Conservation (phyloP, 306 rosid genomes). For the Sicyos baderoa region DNA sequence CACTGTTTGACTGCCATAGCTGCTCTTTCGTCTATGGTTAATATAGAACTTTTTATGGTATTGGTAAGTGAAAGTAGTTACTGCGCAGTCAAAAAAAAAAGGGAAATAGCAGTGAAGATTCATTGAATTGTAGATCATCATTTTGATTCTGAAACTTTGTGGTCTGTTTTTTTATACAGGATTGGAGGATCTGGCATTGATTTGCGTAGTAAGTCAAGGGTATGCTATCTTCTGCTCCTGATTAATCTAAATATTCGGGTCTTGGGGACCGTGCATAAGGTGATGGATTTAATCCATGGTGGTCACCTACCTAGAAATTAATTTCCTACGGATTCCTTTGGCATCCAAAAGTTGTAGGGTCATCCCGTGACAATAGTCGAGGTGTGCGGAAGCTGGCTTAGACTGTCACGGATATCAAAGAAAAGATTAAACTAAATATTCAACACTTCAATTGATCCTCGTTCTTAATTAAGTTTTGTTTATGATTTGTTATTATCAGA, state of each 20-base stretch:
- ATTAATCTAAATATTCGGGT: too few species aligned
- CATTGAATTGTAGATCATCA: constrained; percentile 4
- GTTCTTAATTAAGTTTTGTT: constrained; percentile 18
- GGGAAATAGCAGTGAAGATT: neutral
- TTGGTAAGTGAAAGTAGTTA: too few species aligned
- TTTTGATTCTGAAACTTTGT: constrained; percentile 12
- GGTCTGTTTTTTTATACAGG: constrained; percentile 30
- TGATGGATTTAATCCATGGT: too few species aligned
- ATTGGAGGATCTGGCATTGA: constrained; percentile 91
- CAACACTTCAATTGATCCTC: neutral
- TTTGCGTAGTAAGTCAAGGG: constrained; percentile 94
- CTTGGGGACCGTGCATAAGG: too few species aligned
- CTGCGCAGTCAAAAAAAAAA: neutral
- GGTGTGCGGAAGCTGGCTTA: too few species aligned
- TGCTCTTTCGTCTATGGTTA: neutral
- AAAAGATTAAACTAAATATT: neutral
- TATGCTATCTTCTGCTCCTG: constrained; percentile 28
- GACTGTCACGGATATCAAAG: too few species aligned
- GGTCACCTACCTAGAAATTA: too few species aligned
- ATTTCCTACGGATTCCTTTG: too few species aligned
- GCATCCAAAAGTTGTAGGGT: too few species aligned
- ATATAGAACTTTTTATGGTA: too few species aligned
- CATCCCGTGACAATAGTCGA: too few species aligned
- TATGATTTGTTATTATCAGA: constrained; percentile 41
- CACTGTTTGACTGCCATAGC: neutral